Base-by-base conservation (phyloP, 1,139 yeast genomes). In the Sugiyamaella xylanicola region DNA sequence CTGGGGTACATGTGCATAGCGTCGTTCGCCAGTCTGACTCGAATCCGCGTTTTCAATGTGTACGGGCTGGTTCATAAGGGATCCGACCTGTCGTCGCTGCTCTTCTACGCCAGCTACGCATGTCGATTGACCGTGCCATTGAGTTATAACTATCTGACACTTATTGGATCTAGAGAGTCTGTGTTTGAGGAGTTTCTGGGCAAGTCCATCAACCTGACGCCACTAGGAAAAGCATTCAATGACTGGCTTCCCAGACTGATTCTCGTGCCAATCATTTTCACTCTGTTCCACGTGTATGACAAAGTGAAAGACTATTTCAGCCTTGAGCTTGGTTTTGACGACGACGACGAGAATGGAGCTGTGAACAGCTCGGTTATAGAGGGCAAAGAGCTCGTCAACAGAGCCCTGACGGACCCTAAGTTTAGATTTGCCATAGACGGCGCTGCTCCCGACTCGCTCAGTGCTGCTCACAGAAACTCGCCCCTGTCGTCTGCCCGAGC, bases 101-200 rank as follows among this genome's bases (percentile, higher is more conserved):
- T 89, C 47, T 89, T 88, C 69, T 89, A 87, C 69, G 84, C 92
- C 22, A 86, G 88, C 65, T 89, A 89, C 65, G 84, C 88, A 35
- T 88, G 93, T 54, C 82, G 96, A 61, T 75, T 89, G 67, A 87
- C 96, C 0, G 85, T 89, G 13, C 96, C 96, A 2, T 75, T 89
- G 61, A 83, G 89, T 36, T 89, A 87, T 72, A 89, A 89, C 69
- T 89, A 87, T 67, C 71, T 88, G 56, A 87, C 88, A 39, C 74
- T 89, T 51, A 77, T 86, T 58, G 77, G 83, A 11, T 75, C 81
- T 22, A 69, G 76, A 52, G 74, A 73, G 20, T 73, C 76, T 1
- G 77, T 73, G 20, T 74, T 74, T 63, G 75, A 75, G 49, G 73
- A 73, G 52, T 87, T 92, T 76, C 78, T 86, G 59, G 95, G 95